Evolutionary conservation across 352 stramenopile genomes (phyloP).

Genomic region (Elongisporangium prolatum): DNA sequence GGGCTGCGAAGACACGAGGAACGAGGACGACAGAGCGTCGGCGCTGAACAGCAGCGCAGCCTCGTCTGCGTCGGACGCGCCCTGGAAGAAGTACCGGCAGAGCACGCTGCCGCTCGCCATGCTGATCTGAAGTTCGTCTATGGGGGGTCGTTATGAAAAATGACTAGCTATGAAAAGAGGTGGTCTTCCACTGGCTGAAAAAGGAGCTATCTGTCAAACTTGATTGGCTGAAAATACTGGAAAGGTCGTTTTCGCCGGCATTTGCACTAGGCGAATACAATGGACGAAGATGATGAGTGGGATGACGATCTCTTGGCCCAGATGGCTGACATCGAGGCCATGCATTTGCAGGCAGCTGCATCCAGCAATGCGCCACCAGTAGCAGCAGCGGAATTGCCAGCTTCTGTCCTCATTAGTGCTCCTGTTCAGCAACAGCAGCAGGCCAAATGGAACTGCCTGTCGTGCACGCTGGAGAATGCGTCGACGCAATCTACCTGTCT

Average conservation of each 20-base stretch:
- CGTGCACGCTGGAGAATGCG: constrained; percentile 63
- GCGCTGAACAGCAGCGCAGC: constrained; percentile 9
- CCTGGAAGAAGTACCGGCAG: constrained; percentile 84
- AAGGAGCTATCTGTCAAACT: not conserved
- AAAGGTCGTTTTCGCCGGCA: not conserved
- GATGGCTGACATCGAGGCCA: constrained; percentile 58
- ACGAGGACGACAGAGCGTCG: constrained; percentile 46
- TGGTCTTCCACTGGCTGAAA: not conserved
- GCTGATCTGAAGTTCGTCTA: not conserved
- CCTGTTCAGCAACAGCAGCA: constrained; percentile 1
- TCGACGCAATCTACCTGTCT: constrained; percentile 24
- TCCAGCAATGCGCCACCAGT: constrained; percentile 6
- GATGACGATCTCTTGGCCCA: constrained; percentile 74
- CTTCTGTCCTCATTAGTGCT: not conserved
- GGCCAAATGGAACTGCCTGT: constrained; percentile 34
- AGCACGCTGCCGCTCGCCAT: constrained; percentile 33
- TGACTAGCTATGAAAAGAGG: not conserved
- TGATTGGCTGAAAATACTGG: constrained; percentile 11
- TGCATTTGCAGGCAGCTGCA: constrained; percentile 20
- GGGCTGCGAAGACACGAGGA: constrained; percentile 60
- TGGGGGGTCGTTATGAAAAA: not conserved
- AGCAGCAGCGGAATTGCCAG: not conserved
- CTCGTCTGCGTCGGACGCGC: constrained; percentile 12
- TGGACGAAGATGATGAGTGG: constrained; percentile 63
- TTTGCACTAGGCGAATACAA: not conserved